Percentiles rank a stretch among this genome's conserved stretches.
Conservation (phyloP, 2,329 filamentous ascomycete species). For the Didymella lethalis region DNA sequence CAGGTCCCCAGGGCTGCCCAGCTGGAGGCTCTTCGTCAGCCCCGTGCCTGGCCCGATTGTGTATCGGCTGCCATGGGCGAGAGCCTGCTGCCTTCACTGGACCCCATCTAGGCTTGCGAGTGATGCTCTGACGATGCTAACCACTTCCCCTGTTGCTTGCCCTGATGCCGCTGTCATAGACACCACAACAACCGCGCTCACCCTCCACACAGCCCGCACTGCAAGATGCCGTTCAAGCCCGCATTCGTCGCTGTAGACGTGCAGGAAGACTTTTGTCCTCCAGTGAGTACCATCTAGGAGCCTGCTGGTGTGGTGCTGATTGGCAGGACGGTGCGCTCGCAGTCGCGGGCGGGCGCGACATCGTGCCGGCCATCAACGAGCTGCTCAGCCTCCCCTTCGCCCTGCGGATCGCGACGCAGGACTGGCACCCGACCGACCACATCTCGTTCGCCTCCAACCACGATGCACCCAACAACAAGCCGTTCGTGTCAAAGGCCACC, state of each 20-base stretch:
- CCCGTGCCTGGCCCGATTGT: not conserved
- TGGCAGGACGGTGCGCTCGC: constrained; percentile 81
- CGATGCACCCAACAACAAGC: constrained; percentile 64
- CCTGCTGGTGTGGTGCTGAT: constrained; percentile 24
- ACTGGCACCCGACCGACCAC: constrained; percentile 85
- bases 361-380: constrained; percentile 74
- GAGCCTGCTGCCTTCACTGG: not conserved
- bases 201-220: not conserved
- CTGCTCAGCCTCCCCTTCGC: constrained; percentile 76
- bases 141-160: constrained; percentile 1
- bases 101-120: not conserved
- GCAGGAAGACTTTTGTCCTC: constrained; percentile 94
- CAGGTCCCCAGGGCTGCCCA: not conserved
- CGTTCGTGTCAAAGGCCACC: constrained; percentile 71
- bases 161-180: constrained; percentile 14
- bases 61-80: not conserved
- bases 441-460: constrained; percentile 91
- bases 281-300: constrained; percentile 62
- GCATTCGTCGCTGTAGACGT: constrained; percentile 83
- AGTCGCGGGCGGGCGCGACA: constrained; percentile 74
- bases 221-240: constrained; percentile 48
- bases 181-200: not conserved
- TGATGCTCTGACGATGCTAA: constrained; percentile 7
- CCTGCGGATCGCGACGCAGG: constrained; percentile 83
- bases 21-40: not conserved